Conservation (phyloP, 2,329 filamentous ascomycete genomes). For the Neonectria neomacrospora region DNA sequence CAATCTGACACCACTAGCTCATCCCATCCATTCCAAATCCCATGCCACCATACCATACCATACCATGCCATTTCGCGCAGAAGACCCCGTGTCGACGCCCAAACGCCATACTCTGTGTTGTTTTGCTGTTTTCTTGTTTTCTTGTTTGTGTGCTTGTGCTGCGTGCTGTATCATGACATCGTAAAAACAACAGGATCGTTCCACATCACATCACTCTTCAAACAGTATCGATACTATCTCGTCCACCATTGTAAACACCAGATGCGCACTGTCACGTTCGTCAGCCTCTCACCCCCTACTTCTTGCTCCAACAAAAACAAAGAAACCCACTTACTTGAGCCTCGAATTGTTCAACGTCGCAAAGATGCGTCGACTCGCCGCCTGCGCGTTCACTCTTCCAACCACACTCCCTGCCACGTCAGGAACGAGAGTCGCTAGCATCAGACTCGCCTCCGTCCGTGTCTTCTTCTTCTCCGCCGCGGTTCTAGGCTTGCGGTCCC, state of each 20-base stretch:
- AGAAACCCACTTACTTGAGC: constrained; percentile 75
- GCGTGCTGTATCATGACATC: constrained; percentile 3
- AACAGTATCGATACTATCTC: constrained; percentile 76
- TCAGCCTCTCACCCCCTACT: constrained; percentile 30
- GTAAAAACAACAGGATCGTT: constrained; percentile 1
- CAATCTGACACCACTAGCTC: constrained; percentile 12
- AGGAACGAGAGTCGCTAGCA: constrained; percentile 89
- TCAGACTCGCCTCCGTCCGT: constrained; percentile 85
- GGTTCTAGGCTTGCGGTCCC: constrained; percentile 67
- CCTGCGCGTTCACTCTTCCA: constrained; percentile 89
- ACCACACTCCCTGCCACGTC: constrained; percentile 95
- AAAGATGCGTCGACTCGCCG: constrained; percentile 87
- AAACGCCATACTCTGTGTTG: constrained; percentile 24
- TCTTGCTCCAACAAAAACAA: not conserved
- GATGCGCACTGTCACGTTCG: constrained; percentile 65
- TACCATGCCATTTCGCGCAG: constrained; percentile 10
- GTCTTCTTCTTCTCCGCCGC: constrained; percentile 80
- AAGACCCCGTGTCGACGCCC: constrained; percentile 17
- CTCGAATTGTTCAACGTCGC: constrained; percentile 91
- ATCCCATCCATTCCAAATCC: constrained; percentile 4
- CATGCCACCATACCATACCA: constrained; percentile 1
- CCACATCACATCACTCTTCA: constrained; percentile 50
- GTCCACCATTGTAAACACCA: constrained; percentile 77
- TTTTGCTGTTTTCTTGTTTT: too few species aligned
- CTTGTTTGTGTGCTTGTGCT: constrained; percentile 4